phyloP scores from a whole-genome alignment of 1,139 yeast genomes.

The Ogataea hybrid region DNA sequence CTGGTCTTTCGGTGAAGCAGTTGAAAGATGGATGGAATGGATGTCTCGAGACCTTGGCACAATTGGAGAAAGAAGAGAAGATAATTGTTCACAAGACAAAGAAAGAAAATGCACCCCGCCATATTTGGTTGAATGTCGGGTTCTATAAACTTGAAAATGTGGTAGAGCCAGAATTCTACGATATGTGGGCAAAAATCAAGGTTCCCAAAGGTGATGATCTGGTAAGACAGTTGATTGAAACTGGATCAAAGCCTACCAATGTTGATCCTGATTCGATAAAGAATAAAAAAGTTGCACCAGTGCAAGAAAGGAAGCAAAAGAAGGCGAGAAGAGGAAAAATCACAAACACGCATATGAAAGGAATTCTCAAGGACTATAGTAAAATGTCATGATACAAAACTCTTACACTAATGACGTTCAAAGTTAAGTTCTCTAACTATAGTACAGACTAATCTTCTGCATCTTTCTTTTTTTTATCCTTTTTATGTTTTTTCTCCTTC shows the following conservation, averaged over 20 bases:
- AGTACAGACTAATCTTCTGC: conserved; percentile 5
- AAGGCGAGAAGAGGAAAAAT: conserved; percentile 91
- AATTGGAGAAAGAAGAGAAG: conserved; percentile 72
- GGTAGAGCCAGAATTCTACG: conserved; percentile 74
- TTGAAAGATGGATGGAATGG: conserved; percentile 96
- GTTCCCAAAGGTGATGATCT: conserved; percentile 81
- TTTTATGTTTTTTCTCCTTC: conserved; percentile 24
- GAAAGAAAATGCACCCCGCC: conserved; percentile 87
- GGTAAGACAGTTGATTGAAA: conserved; percentile 73
- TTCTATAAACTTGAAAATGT: conserved; percentile 65
- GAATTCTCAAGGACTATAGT: conserved; percentile 81
- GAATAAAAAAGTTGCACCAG: conserved; percentile 46
- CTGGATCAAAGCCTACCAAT: conserved; percentile 92
- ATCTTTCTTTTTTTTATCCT: conserved; percentile 21
- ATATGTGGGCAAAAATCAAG: conserved; percentile 75
- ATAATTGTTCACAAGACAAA: conserved; percentile 83
- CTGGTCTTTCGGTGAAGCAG: conserved; percentile 85
- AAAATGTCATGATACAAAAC: neutral
- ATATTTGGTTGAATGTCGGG: conserved; percentile 86
- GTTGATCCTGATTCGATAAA: conserved; percentile 91
- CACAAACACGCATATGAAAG: conserved; percentile 95
- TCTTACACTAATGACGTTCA: too few relatives aligned
- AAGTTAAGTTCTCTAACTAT: too few relatives aligned
- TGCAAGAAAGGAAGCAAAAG: conserved; percentile 78
- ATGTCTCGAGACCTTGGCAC: conserved; percentile 74